Evolutionary conservation across 2,329 filamentous ascomycete species (phyloP).

Genomic region (Coniochaeta sp.): DNA sequence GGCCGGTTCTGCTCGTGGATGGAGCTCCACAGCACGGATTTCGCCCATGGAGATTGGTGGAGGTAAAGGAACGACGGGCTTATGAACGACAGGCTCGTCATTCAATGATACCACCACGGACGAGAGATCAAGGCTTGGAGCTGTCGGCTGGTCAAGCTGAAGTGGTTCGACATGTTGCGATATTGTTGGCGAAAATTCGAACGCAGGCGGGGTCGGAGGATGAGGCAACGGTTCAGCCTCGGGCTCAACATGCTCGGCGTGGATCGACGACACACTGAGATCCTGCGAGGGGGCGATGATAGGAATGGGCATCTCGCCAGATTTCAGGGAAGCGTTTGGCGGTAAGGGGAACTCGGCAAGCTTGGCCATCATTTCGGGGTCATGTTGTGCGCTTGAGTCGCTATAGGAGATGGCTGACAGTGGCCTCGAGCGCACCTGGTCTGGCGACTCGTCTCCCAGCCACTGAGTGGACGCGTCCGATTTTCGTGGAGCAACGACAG

Average conservation of each 20-base stretch:
- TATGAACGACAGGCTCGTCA: slow-evolving; percentile 13
- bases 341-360: slow-evolving; percentile 48
- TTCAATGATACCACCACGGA: slow-evolving; percentile 7
- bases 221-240: slow-evolving; percentile 6
- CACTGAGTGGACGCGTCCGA: slow-evolving; percentile 16
- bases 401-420: slow-evolving; percentile 43
- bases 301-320: slow-evolving; percentile 11
- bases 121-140: slow-evolving; percentile 1
- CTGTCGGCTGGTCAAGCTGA: slow-evolving; percentile 5
- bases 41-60: slow-evolving; percentile 22
- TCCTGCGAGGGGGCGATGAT: slow-evolving; percentile 23
- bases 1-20: slow-evolving; percentile 13
- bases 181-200: slow-evolving; percentile 3
- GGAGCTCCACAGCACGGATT: slow-evolving; percentile 26
- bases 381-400: slow-evolving; percentile 44
- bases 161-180: slow-evolving; percentile 17
- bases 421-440: slow-evolving; percentile 27
- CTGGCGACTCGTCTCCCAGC: slow-evolving; percentile 13
- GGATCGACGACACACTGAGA: slow-evolving; percentile 36
- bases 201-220: slow-evolving; percentile 13
- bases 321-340: slow-evolving; percentile 30
- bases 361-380: slow-evolving; percentile 41
- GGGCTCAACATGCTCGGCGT: slow-evolving; percentile 21
- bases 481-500: slow-evolving; percentile 24
- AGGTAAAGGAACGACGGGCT: slow-evolving; percentile 7